These are phyloP conservation scores for Gyromitra esculenta DNA, from an alignment of 2,329 filamentous ascomycete genomes.

Conservation along the genomic window DNA sequence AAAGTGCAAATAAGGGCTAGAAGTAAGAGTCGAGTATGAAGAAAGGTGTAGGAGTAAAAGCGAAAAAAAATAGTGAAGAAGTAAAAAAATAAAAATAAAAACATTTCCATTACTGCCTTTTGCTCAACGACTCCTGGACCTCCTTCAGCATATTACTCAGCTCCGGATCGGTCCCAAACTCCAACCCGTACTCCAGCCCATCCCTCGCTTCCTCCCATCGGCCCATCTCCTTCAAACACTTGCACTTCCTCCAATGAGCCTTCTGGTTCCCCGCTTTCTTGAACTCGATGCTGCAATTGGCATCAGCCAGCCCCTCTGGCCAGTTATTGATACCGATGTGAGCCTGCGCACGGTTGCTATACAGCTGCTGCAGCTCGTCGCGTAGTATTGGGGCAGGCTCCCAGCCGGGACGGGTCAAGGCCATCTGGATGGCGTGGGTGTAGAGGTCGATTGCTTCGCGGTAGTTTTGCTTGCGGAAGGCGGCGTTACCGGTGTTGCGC, in stretches of 20 bases:
- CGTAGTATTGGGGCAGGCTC: constrained; percentile 83
- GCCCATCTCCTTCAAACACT: constrained; percentile 90
- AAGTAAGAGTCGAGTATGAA: too few species aligned
- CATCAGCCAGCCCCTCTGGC: constrained; percentile 87
- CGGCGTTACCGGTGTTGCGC: constrained; percentile 83
- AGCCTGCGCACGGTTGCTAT: constrained; percentile 88
- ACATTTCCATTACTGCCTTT: constrained; percentile 58
- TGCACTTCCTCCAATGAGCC: constrained; percentile 89
- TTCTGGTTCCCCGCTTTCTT: constrained; percentile 89
- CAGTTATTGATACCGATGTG: constrained; percentile 84
- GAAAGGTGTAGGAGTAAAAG: too few species aligned
- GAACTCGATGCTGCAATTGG: constrained; percentile 85
- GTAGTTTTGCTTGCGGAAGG: constrained; percentile 80
- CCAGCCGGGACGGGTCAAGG: constrained; percentile 81
- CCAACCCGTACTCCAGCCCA: constrained; percentile 79
- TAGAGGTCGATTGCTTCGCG: constrained; percentile 82
- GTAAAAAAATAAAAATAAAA: not conserved
- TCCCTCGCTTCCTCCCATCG: constrained; percentile 80
- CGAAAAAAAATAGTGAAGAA: too few species aligned
- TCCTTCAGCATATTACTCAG: constrained; percentile 72
- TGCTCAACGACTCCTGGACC: constrained; percentile 65
- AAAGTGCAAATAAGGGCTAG: too few species aligned
- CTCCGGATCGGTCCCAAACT: constrained; percentile 79
- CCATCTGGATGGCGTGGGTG: constrained; percentile 89
- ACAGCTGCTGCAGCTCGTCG: constrained; percentile 82